Percentiles rank a stretch among this genome's conserved stretches.
Conservation (phyloP, 1,284 basidiomycete genomes). For the Malassezia nana region DNA sequence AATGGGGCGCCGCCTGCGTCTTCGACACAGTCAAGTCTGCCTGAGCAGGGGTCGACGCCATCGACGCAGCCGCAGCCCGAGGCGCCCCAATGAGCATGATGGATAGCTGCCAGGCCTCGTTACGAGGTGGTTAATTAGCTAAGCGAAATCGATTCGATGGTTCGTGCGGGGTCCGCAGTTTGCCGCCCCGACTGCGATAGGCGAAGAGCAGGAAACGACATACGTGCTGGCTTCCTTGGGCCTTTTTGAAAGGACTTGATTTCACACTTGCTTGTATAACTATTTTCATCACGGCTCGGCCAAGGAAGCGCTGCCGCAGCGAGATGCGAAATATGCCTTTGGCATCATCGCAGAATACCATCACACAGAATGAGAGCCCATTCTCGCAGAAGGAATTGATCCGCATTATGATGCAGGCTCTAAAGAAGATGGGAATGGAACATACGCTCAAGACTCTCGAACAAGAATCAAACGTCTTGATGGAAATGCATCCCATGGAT, state of each 20-base stretch:
- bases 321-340: neutral
- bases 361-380: neutral
- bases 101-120: too few species aligned
- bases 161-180: neutral
- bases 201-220: neutral
- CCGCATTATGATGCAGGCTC: constrained; percentile 74
- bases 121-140: too few species aligned
- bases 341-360: neutral
- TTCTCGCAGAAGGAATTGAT: constrained; percentile 77
- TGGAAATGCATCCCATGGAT: constrained; percentile 69
- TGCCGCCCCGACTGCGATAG: too few species aligned
- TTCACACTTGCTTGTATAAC: neutral
- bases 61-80: neutral
- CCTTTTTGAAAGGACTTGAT: neutral
- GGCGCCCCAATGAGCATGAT: neutral
- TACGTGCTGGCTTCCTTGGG: neutral
- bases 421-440: constrained; percentile 86
- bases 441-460: constrained; percentile 76
- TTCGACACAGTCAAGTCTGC: neutral
- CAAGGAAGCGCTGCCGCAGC: neutral
- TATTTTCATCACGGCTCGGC: neutral
- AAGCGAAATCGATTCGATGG: neutral
- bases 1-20: neutral
- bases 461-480: constrained; percentile 78
- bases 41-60: neutral